Evolutionary conservation across 148 eudicot species (phyloP).

Genomic region (Dysphania ambrosioides): DNA sequence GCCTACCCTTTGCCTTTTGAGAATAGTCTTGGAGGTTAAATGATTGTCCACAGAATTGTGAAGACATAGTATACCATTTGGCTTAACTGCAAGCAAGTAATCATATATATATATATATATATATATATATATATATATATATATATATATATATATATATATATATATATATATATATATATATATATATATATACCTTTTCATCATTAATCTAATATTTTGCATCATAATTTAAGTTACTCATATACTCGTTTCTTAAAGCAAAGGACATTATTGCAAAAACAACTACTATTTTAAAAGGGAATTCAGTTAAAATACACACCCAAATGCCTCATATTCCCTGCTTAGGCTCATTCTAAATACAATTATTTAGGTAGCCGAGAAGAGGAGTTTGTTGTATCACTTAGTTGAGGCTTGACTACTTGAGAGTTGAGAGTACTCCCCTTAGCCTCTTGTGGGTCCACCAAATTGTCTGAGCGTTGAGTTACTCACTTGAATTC

Average conservation of each 20-base stretch:
- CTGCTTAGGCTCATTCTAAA: neutral
- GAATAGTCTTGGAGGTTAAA: neutral
- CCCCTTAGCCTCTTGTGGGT: neutral
- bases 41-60: neutral
- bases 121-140: no score
- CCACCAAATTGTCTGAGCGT: neutral
- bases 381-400: neutral
- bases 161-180: no score
- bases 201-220: slow-evolving; percentile 6
- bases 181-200: no score
- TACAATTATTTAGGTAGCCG: neutral
- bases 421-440: neutral
- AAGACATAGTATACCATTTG: neutral
- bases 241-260: neutral
- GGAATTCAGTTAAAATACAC: neutral
- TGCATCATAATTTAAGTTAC: slow-evolving; percentile 10
- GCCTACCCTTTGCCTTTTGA: neutral
- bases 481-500: no score
- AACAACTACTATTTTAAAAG: neutral
- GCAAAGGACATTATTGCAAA: neutral
- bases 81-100: slow-evolving; percentile 5
- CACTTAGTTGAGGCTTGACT: no score
- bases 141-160: no score
- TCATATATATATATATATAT: no score
- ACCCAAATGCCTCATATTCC: neutral